Evolutionary conservation across 179 eudicot species (phyloP), one percentile per base, ranked within the genome.

Genomic region (Corrigiola litoralis): DNA sequence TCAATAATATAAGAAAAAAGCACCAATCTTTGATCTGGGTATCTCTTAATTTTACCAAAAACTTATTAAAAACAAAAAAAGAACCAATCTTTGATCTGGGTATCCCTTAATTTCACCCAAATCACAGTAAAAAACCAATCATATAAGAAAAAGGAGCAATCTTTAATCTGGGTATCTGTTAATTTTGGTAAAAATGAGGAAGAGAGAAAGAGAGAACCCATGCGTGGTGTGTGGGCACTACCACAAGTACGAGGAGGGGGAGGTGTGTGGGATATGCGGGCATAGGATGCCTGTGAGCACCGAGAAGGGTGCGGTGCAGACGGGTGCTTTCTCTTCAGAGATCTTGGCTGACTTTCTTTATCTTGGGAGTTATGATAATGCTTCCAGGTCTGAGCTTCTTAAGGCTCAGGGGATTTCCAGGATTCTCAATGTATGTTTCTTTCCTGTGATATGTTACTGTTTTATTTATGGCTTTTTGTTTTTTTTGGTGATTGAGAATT

Each of bases 201-300:
- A 92, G 80, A 81, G 98, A 58, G 98, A 89, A 71, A 84, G 98
- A 65, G 98, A 92, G 40, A 87, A 85, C 76, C 95, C 95, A 7
- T 89, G 98, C 71, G 78, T 79, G 45, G 56, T 92, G 25, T 89
- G 98, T 44, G 98, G 96, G 57, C 98, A 92, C 80, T 92, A 89
- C 71, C 98, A 92, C 73, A 92, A 84, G 69, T 88, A 80, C 75
- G 96, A 88, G 50, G 96, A 89, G 55, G 98, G 98, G 2, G 98
- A 92, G 61, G 89, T 89, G 4, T 89, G 98, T 66, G 90, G 88
- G 53, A 58, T 89, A 54, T 92, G 98, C 66, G 98, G 98, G 17
- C 98, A 92, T 54, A 77, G 88, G 3, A 68, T 87, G 82, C 80
- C 89, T 27, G 84, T 29, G 12, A 78, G 52, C 14, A 21, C 81